phyloP scores from a whole-genome alignment of 116 monocot species.

The Papilionanthe hybrid region DNA sequence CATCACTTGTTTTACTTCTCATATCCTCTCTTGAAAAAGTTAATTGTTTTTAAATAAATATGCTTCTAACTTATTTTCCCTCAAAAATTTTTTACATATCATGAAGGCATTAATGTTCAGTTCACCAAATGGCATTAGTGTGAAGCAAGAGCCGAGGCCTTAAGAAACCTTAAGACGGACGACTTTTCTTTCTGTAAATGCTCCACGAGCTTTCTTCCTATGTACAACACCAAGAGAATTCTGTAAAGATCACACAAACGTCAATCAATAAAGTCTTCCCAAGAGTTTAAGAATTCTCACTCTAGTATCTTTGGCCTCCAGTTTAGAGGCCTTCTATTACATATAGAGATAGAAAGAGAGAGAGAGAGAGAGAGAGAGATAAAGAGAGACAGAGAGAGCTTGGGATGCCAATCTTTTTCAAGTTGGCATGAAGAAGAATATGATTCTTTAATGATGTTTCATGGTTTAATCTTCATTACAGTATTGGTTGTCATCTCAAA shows the following conservation, averaged over 20 bases:
- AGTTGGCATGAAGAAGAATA: background rate
- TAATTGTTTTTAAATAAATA: background rate
- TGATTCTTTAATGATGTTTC: conserved; percentile 1
- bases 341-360: background rate
- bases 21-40: background rate
- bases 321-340: conserved; percentile 1
- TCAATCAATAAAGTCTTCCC: background rate
- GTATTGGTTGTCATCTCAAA: background rate
- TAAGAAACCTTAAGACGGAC: background rate
- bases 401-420: background rate
- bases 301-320: background rate
- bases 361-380: background rate
- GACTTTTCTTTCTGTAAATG: conserved; percentile 2
- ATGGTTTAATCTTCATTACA: background rate
- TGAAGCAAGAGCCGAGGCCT: conserved; percentile 20
- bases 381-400: background rate
- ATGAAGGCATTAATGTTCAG: conserved; percentile 12
- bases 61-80: background rate
- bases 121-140: conserved; percentile 2
- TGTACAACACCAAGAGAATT: background rate
- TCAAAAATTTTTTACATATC: background rate
- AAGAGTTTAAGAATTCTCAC: background rate
- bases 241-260: conserved; percentile 2
- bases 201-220: background rate
- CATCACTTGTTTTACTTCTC: background rate